Conservation (phyloP, 1,139 yeast genomes). For the Kodamaea sp. region DNA sequence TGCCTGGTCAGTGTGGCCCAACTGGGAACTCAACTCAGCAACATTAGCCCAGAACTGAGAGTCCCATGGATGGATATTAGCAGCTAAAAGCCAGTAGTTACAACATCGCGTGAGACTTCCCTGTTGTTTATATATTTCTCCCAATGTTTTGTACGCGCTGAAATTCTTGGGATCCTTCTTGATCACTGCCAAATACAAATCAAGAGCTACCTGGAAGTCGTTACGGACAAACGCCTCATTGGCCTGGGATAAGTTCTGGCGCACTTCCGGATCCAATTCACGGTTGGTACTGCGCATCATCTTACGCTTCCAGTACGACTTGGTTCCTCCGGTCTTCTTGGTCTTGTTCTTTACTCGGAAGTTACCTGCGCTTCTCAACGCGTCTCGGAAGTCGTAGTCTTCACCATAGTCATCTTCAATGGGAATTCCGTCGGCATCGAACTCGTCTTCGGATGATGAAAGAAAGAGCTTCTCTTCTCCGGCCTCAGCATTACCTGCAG, state of each 20-base stretch:
- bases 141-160: slow-evolving; percentile 82
- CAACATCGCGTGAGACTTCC: slow-evolving; percentile 74
- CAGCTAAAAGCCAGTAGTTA: slow-evolving; percentile 81
- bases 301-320: slow-evolving; percentile 34
- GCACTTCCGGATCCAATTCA: slow-evolving; percentile 71
- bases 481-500: slow-evolving; percentile 15
- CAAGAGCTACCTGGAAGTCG: slow-evolving; percentile 66
- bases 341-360: slow-evolving; percentile 50
- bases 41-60: slow-evolving; percentile 82
- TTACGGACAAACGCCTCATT: slow-evolving; percentile 75
- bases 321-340: slow-evolving; percentile 30
- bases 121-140: slow-evolving; percentile 74
- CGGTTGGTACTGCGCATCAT: slow-evolving; percentile 39
- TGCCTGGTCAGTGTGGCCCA: slow-evolving; percentile 80
- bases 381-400: slow-evolving; percentile 55
- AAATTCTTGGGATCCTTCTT: slow-evolving; percentile 74
- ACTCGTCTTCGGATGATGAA: slow-evolving; percentile 25
- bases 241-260: slow-evolving; percentile 65
- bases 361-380: slow-evolving; percentile 62
- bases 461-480: slow-evolving; percentile 16
- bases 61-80: slow-evolving; percentile 77
- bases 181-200: slow-evolving; percentile 70
- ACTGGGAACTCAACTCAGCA: slow-evolving; percentile 70
- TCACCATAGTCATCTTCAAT: slow-evolving; percentile 45
- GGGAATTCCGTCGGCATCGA: slow-evolving; percentile 22